Percentiles rank a stretch among this genome's conserved stretches.
Evolutionary conservation across 192 early-diverging fungal genomes (phyloP).

Genomic region (Dissophora ornata): DNA sequence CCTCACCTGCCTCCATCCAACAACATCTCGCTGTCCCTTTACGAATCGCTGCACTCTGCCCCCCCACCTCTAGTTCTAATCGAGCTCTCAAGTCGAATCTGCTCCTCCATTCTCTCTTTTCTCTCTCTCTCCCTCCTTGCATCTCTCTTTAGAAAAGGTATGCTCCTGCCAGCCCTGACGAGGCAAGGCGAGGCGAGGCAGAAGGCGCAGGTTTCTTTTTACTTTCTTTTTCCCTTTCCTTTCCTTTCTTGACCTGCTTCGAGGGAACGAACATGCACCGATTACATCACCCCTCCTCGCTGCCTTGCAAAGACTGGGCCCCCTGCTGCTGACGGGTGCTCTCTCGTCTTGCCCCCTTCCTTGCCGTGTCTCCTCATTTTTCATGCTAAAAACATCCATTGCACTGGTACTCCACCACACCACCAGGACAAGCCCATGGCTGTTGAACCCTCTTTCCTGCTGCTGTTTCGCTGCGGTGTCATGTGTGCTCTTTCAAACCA

Average conservation of each 20-base stretch:
- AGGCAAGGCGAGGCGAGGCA: too few species aligned
- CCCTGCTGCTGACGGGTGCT: not conserved
- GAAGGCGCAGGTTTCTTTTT: too few species aligned
- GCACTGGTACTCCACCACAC: too few species aligned
- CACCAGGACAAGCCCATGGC: not conserved
- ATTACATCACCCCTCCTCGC: too few species aligned
- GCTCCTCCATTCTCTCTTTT: slow-evolving; percentile 1
- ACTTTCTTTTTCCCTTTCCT: too few species aligned
- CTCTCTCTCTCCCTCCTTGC: not conserved
- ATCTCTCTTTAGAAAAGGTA: not conserved
- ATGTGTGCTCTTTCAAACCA: not conserved
- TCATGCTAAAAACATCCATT: not conserved
- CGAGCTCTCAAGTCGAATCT: too few species aligned
- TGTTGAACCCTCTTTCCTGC: not conserved
- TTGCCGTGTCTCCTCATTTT: slow-evolving; percentile 12
- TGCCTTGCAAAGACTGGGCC: too few species aligned
- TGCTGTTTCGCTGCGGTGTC: not conserved
- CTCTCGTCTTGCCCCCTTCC: slow-evolving; percentile 1
- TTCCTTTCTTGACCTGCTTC: too few species aligned
- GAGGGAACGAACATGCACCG: too few species aligned
- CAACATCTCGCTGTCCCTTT: too few species aligned
- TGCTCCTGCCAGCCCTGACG: too few species aligned
- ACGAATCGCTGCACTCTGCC: not conserved
- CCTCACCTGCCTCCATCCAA: too few species aligned
- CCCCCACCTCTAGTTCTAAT: not conserved